A percentile compares a stretch with the other conserved stretches of the same genome.
Conservation (phyloP, 257 asterid species). For the Penstemon newberryi region DNA sequence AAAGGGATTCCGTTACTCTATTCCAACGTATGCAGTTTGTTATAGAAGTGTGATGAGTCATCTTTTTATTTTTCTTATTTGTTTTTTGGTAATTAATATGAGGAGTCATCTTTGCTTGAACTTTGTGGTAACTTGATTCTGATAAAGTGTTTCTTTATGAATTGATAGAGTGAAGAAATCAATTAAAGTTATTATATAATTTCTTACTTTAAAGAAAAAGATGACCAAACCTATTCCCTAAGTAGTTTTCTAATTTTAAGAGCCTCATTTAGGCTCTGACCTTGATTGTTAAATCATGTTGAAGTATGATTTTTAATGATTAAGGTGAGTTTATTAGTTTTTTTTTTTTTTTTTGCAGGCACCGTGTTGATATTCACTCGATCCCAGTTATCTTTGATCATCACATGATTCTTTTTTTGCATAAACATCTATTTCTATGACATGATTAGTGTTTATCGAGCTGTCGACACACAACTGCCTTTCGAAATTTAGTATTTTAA, state of each 20-base stretch:
- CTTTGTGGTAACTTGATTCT: slow-evolving; percentile 34
- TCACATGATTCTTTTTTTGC: neutral
- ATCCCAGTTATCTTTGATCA: slow-evolving; percentile 1
- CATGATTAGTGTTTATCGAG: neutral
- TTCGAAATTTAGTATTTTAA: neutral
- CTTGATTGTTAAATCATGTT: neutral
- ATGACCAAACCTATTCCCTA: neutral
- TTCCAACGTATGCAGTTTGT: slow-evolving; percentile 29
- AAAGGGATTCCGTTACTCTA: slow-evolving; percentile 6
- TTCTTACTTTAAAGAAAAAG: slow-evolving; percentile 3
- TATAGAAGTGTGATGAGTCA: slow-evolving; percentile 30
- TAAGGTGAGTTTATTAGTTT: neutral
- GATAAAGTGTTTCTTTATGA: slow-evolving; percentile 30
- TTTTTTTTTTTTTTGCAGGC: slow-evolving; percentile 1
- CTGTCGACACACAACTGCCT: neutral
- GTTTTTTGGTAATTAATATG: neutral
- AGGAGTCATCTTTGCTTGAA: slow-evolving; percentile 40
- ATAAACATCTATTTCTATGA: neutral
- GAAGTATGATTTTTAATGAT: slow-evolving; percentile 11
- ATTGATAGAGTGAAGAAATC: slow-evolving; percentile 24
- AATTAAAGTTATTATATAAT: neutral
- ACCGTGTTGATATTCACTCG: slow-evolving; percentile 7
- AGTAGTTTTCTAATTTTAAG: slow-evolving; percentile 9
- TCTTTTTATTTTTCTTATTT: too few species aligned
- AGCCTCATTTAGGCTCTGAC: neutral